Conservation (phyloP, 2,329 filamentous ascomycete species). For the Davidsoniella eucalypti region DNA sequence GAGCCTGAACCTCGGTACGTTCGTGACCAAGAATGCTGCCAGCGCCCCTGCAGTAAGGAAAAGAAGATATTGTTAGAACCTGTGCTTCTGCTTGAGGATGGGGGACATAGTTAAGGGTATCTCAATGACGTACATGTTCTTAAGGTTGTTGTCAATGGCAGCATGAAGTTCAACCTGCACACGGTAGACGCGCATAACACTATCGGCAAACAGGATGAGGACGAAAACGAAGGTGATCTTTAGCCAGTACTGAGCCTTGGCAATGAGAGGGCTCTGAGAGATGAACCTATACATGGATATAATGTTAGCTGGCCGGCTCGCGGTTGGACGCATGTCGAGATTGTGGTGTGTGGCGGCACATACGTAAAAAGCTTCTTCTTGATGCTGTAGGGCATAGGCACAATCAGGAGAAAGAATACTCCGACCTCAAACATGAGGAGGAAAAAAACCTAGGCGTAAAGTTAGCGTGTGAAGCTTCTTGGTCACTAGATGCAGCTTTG, state of each 20-base stretch:
- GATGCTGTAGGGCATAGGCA: conserved; percentile 76
- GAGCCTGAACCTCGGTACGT: conserved; percentile 94
- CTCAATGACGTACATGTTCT: conserved; percentile 23
- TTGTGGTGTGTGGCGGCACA: conserved; percentile 16
- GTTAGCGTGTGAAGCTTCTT: conserved; percentile 1
- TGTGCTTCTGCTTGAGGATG: background rate
- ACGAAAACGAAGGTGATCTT: conserved; percentile 99
- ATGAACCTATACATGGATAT: conserved; percentile 52
- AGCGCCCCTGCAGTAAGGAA: conserved; percentile 24
- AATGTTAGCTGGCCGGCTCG: conserved; percentile 2
- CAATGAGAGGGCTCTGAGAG: conserved; percentile 67
- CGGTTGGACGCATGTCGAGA: background rate
- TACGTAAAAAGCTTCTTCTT: conserved; percentile 72
- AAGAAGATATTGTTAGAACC: too few relatives aligned
- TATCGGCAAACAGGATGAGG: conserved; percentile 92
- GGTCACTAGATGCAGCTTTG: too few relatives aligned
- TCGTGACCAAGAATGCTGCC: conserved; percentile 67
- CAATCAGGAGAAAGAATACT: conserved; percentile 61
- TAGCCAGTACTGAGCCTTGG: conserved; percentile 91
- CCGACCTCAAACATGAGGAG: conserved; percentile 71
- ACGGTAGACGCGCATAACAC: conserved; percentile 86
- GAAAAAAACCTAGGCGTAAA: conserved; percentile 51
- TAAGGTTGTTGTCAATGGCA: conserved; percentile 43
- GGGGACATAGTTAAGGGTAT: background rate
- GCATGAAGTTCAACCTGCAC: conserved; percentile 77